These are phyloP conservation scores for Pyrenula aspistea DNA, from an alignment of 495 filamentous ascomycete genomes.

Conservation along the genomic window DNA sequence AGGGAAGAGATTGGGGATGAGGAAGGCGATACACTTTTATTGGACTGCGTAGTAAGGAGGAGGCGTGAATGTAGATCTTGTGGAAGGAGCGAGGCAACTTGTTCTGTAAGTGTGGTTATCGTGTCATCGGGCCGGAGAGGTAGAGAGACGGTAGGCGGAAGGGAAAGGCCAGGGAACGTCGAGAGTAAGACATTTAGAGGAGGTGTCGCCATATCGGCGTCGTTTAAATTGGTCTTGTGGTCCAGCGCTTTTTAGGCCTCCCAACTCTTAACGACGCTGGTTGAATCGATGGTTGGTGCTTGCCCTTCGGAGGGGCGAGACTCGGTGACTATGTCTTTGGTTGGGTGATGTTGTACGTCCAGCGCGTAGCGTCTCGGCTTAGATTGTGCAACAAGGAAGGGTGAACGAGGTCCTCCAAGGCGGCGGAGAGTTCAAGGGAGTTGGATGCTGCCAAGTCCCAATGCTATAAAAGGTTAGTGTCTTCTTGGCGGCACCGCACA, in stretches of 20 bases:
- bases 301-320: too few species aligned
- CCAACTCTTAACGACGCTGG: too few species aligned
- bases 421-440: too few species aligned
- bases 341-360: too few species aligned
- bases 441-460: too few species aligned
- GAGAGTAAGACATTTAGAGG: slow-evolving; percentile 72
- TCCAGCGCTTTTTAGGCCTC: too few species aligned
- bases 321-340: too few species aligned
- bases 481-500: not conserved
- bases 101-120: slow-evolving; percentile 50
- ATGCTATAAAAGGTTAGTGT: too few species aligned
- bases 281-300: too few species aligned
- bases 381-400: too few species aligned
- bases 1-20: slow-evolving; percentile 20
- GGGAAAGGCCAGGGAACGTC: slow-evolving; percentile 68
- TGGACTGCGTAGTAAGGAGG: slow-evolving; percentile 71
- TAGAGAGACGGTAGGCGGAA: slow-evolving; percentile 66
- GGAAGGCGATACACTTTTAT: slow-evolving; percentile 46
- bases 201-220: slow-evolving; percentile 19
- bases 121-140: slow-evolving; percentile 52
- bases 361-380: too few species aligned
- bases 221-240: not conserved
- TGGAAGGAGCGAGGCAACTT: slow-evolving; percentile 55
- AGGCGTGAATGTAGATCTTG: slow-evolving; percentile 39
- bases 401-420: too few species aligned